These are phyloP conservation scores for Phytophthora fragariaefolia DNA, from an alignment of 352 stramenopile species.

Conservation along the genomic window DNA sequence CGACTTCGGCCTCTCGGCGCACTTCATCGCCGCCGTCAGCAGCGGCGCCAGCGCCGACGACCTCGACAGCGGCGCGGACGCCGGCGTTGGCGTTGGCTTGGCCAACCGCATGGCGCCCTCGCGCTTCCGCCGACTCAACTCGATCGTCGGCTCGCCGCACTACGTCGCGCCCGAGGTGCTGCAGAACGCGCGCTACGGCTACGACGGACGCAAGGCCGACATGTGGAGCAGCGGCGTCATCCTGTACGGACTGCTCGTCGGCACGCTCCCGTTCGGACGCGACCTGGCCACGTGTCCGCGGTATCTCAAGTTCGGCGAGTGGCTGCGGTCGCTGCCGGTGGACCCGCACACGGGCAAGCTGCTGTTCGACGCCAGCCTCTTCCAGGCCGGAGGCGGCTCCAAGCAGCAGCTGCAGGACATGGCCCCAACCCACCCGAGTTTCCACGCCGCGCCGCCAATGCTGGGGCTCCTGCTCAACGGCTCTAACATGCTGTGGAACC, in stretches of 20 bases:
- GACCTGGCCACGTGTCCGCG: conserved; percentile 93
- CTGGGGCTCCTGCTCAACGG: conserved; percentile 43
- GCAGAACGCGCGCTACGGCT: conserved; percentile 87
- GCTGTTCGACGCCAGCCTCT: conserved; percentile 60
- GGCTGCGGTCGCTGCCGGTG: conserved; percentile 74
- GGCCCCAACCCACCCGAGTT: conserved; percentile 30
- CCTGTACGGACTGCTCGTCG: conserved; percentile 92
- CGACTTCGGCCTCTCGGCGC: conserved; percentile 94
- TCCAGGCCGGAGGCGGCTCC: conserved; percentile 37
- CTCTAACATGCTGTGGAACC: conserved; percentile 48
- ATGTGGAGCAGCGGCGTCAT: conserved; percentile 95
- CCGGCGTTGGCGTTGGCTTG: conserved; percentile 13
- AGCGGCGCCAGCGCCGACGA: conserved; percentile 51
- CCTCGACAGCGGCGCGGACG: conserved; percentile 40
- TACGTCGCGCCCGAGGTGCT: conserved; percentile 98
- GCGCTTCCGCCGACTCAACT: conserved; percentile 92
- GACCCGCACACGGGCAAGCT: conserved; percentile 75
- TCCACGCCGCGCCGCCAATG: conserved; percentile 43
- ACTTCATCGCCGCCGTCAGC: conserved; percentile 88
- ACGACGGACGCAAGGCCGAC: conserved; percentile 93
- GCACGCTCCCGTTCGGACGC: conserved; percentile 95
- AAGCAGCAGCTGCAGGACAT: conserved; percentile 35
- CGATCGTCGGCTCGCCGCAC: conserved; percentile 96
- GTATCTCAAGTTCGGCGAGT: conserved; percentile 96
- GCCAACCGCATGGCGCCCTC: conserved; percentile 42